phyloP scores from a whole-genome alignment of 305 asterid species.

The Lippia alba region DNA sequence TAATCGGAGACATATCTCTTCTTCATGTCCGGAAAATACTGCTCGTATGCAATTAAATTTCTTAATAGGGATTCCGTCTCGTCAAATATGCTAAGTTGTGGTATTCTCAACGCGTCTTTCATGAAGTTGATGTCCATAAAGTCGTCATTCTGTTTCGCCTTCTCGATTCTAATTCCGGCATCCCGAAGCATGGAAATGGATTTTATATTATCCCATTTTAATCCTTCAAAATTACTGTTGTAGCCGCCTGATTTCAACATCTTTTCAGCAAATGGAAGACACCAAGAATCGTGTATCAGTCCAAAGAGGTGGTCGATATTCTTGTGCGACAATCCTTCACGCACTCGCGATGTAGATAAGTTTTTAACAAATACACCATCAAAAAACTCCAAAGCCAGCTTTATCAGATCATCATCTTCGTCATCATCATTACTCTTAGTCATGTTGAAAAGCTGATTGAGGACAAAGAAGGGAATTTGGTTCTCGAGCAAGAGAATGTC shows the following conservation, averaged over 20 bases:
- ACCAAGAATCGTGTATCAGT: neutral
- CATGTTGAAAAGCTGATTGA: constrained; percentile 21
- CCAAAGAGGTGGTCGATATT: constrained; percentile 18
- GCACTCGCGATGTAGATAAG: neutral
- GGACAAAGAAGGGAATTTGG: constrained; percentile 27
- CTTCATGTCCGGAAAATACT: neutral
- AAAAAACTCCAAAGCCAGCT: neutral
- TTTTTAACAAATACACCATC: neutral
- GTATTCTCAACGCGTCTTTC: neutral
- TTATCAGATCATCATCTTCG: neutral
- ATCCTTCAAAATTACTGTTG: neutral
- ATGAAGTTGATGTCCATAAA: constrained; percentile 17
- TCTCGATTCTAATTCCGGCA: constrained; percentile 6
- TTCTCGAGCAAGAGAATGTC: constrained; percentile 29
- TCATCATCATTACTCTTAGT: constrained; percentile 6
- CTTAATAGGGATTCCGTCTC: constrained; percentile 33
- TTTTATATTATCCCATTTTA: constrained; percentile 14
- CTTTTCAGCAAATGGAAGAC: neutral
- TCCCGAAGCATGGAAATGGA: constrained; percentile 13
- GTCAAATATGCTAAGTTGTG: constrained; percentile 22
- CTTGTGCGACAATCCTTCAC: neutral
- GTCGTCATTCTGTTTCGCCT: neutral
- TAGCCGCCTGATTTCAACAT: neutral
- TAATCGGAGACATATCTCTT: neutral
- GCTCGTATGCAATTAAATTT: too few species aligned